Evolutionary conservation across 148 eudicot genomes (phyloP).

Genomic region (Rhododendron mucronatum): DNA sequence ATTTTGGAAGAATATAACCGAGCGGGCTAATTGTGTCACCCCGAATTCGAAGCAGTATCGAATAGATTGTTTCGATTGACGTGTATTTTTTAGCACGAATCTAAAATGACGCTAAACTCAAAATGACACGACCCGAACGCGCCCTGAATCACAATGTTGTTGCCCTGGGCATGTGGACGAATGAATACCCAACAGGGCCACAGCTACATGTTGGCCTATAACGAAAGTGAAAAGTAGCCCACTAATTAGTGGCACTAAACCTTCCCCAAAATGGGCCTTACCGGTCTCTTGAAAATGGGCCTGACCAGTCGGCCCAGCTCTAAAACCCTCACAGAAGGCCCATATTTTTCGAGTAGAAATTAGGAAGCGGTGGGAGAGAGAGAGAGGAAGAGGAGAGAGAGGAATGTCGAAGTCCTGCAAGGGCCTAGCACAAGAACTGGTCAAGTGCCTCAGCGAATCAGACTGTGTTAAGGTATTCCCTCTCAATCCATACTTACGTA

Average conservation of each 20-base stretch:
- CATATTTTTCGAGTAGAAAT: background rate
- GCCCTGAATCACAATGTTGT: no score
- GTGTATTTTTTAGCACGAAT: no score
- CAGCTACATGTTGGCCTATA: no score
- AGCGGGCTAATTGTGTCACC: background rate
- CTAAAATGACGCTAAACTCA: no score
- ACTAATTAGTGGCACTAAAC: background rate
- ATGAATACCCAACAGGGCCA: background rate
- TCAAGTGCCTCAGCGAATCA: slow-evolving; percentile 87
- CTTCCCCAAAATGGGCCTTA: background rate
- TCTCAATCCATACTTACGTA: background rate
- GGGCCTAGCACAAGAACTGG: slow-evolving; percentile 80
- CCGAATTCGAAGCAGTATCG: background rate
- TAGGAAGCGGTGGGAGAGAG: background rate
- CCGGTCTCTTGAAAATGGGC: background rate
- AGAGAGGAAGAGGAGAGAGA: background rate
- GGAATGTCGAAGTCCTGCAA: slow-evolving; percentile 89
- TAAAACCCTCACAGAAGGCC: background rate
- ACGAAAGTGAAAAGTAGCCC: no score
- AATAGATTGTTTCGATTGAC: background rate
- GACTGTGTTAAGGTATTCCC: slow-evolving; percentile 66
- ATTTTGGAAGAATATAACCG: background rate
- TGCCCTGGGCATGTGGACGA: background rate
- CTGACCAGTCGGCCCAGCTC: background rate
- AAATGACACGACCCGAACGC: background rate